phyloP scores from a whole-genome alignment of 257 asterid genomes.

The Coffea eugenioides region DNA sequence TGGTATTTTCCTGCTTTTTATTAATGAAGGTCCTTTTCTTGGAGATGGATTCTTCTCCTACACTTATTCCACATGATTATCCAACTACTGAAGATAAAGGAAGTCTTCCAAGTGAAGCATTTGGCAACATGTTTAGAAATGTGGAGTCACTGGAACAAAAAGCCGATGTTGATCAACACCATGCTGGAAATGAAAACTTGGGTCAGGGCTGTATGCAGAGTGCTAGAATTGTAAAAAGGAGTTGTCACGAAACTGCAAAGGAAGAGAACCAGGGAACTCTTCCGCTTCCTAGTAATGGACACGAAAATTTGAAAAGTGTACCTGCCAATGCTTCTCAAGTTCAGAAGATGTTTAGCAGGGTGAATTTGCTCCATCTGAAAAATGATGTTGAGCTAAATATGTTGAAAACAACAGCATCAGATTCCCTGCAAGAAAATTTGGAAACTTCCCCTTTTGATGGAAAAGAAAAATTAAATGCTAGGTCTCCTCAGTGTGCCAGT shows the following conservation, averaged over 20 bases:
- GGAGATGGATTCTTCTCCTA: conserved; percentile 52
- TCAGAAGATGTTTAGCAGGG: conserved; percentile 16
- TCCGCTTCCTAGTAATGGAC: conserved; percentile 10
- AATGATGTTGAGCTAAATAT: conserved; percentile 5
- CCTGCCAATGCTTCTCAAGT: conserved; percentile 18
- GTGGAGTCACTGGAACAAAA: conserved; percentile 38
- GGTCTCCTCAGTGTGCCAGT: neutral
- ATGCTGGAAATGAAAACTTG: conserved; percentile 22
- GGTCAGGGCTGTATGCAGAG: conserved; percentile 19
- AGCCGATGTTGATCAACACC: conserved; percentile 30
- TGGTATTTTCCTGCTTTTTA: conserved; percentile 17
- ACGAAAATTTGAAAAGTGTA: conserved; percentile 4
- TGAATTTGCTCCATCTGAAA: conserved; percentile 8
- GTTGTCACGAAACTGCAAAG: conserved; percentile 17
- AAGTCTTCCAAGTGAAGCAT: conserved; percentile 50
- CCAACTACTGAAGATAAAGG: conserved; percentile 34
- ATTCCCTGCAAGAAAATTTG: conserved; percentile 4
- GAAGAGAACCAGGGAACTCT: conserved; percentile 11
- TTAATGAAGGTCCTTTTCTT: conserved; percentile 55
- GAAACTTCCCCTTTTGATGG: neutral
- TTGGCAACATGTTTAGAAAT: conserved; percentile 29
- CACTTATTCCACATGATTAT: conserved; percentile 27
- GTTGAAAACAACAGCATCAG: conserved; percentile 7
- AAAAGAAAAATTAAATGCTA: conserved; percentile 2
- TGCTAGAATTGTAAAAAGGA: conserved; percentile 6